Percentiles rank a stretch among this genome's conserved stretches.
phyloP scores from a whole-genome alignment of 768 basidiomycete species.

The Nevesoporus exiguus region DNA sequence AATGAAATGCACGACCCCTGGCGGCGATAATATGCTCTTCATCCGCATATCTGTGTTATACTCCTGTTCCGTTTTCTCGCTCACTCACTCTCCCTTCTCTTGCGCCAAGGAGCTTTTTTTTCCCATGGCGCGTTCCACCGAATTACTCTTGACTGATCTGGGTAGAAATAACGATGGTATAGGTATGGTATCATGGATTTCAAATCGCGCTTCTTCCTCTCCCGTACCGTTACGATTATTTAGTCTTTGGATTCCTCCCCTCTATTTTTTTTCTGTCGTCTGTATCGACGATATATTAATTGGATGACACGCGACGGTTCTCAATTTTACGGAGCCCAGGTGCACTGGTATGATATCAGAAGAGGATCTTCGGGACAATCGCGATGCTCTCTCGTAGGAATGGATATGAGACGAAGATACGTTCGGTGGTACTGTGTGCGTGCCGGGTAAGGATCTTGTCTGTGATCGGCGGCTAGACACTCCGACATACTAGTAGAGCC shows the following conservation, averaged over 20 bases:
- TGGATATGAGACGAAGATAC: background rate
- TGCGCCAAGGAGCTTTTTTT: too few relatives aligned
- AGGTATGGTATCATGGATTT: background rate
- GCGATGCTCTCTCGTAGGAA: background rate
- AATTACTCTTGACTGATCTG: background rate
- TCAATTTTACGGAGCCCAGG: too few relatives aligned
- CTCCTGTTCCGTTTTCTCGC: conserved; percentile 1
- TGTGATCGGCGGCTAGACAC: too few relatives aligned
- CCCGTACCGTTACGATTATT: background rate
- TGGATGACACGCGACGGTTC: background rate
- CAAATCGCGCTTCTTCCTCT: too few relatives aligned
- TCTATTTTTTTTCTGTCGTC: too few relatives aligned
- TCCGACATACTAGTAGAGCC: too few relatives aligned
- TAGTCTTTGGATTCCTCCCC: background rate
- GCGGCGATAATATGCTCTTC: conserved; percentile 24
- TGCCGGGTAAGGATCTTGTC: too few relatives aligned
- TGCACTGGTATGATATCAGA: too few relatives aligned
- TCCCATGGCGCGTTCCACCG: background rate
- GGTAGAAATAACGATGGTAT: conserved; percentile 2
- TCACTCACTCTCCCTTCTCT: background rate
- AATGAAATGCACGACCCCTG: conserved; percentile 11
- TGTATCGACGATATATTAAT: background rate
- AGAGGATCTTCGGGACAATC: background rate
- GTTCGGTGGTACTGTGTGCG: too few relatives aligned
- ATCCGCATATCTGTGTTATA: conserved; percentile 22